Evolutionary conservation across 73 alveolate genomes (phyloP), one percentile per base, ranked within the genome.

Genomic region (Symbiodinium pilosum): DNA sequence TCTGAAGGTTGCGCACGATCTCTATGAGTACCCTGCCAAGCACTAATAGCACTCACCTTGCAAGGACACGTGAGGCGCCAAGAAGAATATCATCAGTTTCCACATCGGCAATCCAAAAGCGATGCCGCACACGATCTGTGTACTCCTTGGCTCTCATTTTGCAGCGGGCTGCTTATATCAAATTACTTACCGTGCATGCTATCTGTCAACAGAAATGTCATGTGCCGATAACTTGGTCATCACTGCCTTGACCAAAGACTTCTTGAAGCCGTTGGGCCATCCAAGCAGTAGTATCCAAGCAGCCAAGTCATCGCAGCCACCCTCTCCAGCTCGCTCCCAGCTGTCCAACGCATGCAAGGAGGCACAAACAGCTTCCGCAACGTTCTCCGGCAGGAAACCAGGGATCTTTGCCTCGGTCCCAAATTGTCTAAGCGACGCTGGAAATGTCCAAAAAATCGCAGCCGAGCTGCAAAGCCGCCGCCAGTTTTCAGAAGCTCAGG

Each of bases 41-140:
- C n/a, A n/a, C n/a, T n/a, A n/a, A n/a, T n/a, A n/a, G n/a, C n/a
- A n/a, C n/a, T n/a, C n/a, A 43, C 85, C 85, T 73, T n/a, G 85
- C 85, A 20, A 73, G 43, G 2, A 73, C 41, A 30, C 85, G 85
- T 34, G 81, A 75, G 12, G 71, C 95, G 38, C 95, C 95, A 44
- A 88, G 87, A 9, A 88, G 95, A 21, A 88, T 26, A 43, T 59
- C 95, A 24, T 88, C 95, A 0, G 73, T 88, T 68, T 91, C 97
- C 56, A 91, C 97, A 54, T 91, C 97, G 0, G 97, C 97, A 39
- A 91, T 69, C 81, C 81, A 68, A 40, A 91, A 91, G 26, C 88
- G 97, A 30, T 91, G 97, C 77, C 36, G 69, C 54, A 91, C 97
- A 12, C 88, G 97, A 71, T 91, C 97, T 43, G 34, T 81, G 36